Percentiles rank a stretch among this genome's conserved stretches.
Conservation (phyloP, 495 filamentous ascomycete genomes). For the Penicillium soppii region DNA sequence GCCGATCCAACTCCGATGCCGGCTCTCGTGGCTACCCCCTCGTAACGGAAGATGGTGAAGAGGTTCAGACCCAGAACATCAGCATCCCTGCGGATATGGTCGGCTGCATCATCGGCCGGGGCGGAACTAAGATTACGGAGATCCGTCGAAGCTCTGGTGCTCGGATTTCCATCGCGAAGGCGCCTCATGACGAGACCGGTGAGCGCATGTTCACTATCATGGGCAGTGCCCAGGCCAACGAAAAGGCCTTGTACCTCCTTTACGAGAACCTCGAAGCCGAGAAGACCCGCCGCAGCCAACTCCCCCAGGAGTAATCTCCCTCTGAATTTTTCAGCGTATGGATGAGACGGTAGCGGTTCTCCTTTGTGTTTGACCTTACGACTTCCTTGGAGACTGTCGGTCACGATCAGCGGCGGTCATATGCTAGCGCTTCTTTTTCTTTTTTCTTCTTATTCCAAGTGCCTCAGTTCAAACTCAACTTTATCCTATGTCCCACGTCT, state of each 20-base stretch:
- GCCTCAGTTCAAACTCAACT: no score
- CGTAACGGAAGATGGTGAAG: slow-evolving; percentile 92
- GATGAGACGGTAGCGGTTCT: slow-evolving; percentile 17
- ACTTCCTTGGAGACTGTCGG: slow-evolving; percentile 36
- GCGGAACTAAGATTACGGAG: slow-evolving; percentile 94
- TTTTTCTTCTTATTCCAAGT: slow-evolving; percentile 36
- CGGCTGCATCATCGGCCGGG: slow-evolving; percentile 96
- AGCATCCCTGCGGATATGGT: slow-evolving; percentile 99
- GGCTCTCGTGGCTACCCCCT: slow-evolving; percentile 71
- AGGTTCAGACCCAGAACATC: slow-evolving; percentile 98
- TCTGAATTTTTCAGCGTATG: slow-evolving; percentile 13
- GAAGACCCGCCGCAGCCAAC: slow-evolving; percentile 91
- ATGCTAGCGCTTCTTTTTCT: slow-evolving; percentile 39
- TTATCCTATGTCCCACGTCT: slow-evolving; percentile 44
- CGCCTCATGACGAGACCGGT: slow-evolving; percentile 93
- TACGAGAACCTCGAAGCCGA: slow-evolving; percentile 99
- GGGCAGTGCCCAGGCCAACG: slow-evolving; percentile 85
- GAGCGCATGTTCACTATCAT: slow-evolving; percentile 99
- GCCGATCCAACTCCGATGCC: slow-evolving; percentile 79
- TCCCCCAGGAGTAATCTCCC: slow-evolving; percentile 61
- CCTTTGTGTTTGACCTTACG: slow-evolving; percentile 33
- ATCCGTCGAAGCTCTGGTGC: slow-evolving; percentile 95
- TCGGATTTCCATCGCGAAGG: slow-evolving; percentile 97
- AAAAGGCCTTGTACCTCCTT: slow-evolving; percentile 90
- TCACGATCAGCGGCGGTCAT: slow-evolving; percentile 37